phyloP scores from a whole-genome alignment of 805 yeast genomes.

The Lipomyces yamanashiensis region DNA sequence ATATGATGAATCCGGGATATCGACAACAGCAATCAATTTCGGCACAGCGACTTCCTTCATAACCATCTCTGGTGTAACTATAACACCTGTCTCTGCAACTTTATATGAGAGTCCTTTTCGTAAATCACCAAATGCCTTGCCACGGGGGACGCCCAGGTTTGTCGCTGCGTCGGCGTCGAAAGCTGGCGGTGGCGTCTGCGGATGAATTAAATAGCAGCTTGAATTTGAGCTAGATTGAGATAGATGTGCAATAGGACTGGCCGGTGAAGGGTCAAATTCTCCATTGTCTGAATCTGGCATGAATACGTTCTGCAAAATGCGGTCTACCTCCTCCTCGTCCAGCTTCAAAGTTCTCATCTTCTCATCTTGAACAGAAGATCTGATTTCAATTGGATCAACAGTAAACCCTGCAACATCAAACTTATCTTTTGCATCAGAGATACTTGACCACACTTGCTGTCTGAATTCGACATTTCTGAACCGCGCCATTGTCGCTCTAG shows the following conservation, averaged over 20 bases:
- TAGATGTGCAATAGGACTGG: not conserved
- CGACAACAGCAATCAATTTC: conserved; percentile 1
- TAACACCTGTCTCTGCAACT: not conserved
- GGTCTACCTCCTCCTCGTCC: not conserved
- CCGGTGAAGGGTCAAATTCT: conserved; percentile 4
- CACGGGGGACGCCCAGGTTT: conserved; percentile 70
- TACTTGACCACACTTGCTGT: not conserved
- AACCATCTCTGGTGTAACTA: conserved; percentile 7
- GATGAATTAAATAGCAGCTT: conserved; percentile 66
- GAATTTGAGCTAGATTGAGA: conserved; percentile 43
- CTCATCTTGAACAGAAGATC: not conserved
- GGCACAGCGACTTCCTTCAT: not conserved
- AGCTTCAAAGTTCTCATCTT: not conserved
- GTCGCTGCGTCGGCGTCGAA: conserved; percentile 70
- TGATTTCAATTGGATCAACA: not conserved
- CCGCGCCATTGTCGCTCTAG: not conserved
- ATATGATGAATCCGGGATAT: not conserved
- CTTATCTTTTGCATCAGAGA: not conserved
- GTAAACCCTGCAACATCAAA: not conserved
- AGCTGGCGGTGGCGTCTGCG: conserved; percentile 72
- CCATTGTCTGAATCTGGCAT: not conserved
- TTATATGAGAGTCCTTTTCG: conserved; percentile 56
- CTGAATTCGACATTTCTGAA: conserved; percentile 9
- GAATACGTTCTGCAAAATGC: not conserved
- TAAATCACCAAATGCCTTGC: conserved; percentile 61